These are phyloP conservation scores for Nitzschia sp. DNA, from an alignment of 108 stramenopile species.

Conservation along the genomic window DNA sequence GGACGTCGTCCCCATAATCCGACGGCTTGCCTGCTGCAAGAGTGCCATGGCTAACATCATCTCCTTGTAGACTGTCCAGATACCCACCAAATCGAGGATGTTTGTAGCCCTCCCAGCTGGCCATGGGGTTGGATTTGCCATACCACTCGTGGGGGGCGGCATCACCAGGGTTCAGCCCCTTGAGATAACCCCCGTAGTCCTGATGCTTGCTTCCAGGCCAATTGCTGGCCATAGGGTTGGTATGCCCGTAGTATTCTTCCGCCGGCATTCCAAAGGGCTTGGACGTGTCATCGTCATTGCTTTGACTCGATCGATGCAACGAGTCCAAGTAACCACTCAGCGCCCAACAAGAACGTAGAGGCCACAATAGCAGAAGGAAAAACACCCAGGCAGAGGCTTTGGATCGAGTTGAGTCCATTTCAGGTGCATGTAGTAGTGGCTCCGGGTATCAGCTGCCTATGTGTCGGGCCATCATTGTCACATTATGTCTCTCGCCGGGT, in stretches of 20 bases:
- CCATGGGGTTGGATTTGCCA: not conserved
- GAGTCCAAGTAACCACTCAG: not conserved
- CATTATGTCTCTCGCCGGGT: too few species aligned
- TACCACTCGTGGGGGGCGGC: constrained; percentile 19
- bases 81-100: constrained; percentile 29
- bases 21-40: constrained; percentile 3
- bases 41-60: not conserved
- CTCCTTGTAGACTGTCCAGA: constrained; percentile 12
- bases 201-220: constrained; percentile 11
- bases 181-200: constrained; percentile 1
- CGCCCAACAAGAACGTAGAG: too few species aligned
- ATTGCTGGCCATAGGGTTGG: constrained; percentile 14
- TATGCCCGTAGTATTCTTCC: constrained; percentile 12
- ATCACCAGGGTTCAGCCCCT: not conserved
- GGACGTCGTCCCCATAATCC: constrained; percentile 28
- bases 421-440: too few species aligned
- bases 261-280: not conserved
- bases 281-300: not conserved
- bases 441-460: too few species aligned
- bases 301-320: not conserved
- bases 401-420: too few species aligned
- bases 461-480: too few species aligned
- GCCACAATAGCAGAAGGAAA: too few species aligned
- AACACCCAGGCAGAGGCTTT: too few species aligned
- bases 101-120: constrained; percentile 30